These are phyloP conservation scores for Mucor saturninus DNA, from an alignment of 371 early-diverging fungal species.

Conservation along the genomic window DNA sequence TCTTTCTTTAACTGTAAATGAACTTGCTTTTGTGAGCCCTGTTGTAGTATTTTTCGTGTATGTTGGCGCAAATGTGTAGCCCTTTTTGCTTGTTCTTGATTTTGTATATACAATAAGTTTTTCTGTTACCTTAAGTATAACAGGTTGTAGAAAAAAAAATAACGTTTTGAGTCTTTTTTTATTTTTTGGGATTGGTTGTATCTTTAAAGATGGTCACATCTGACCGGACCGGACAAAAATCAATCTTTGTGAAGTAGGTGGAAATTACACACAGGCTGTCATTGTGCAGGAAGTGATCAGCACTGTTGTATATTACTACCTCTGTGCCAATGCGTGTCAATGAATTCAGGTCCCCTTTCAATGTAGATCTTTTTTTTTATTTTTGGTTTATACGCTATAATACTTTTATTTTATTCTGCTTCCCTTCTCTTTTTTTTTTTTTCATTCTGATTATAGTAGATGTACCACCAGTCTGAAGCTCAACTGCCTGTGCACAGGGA, in stretches of 20 bases:
- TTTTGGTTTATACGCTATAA: neutral
- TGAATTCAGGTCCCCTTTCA: neutral
- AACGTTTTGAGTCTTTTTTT: neutral
- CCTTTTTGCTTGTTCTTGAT: neutral
- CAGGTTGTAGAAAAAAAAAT: slow-evolving; percentile 1
- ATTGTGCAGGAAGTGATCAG: no score
- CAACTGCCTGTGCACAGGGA: neutral
- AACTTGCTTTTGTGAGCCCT: neutral
- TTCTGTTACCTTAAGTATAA: neutral
- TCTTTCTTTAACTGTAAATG: neutral
- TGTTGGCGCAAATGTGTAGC: neutral
- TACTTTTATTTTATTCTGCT: neutral
- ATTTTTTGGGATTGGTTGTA: neutral
- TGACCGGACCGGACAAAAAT: neutral
- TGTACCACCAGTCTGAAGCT: neutral
- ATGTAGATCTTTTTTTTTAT: slow-evolving; percentile 8
- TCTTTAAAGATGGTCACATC: neutral
- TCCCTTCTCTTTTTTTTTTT: neutral
- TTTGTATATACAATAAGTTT: neutral
- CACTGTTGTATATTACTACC: no score
- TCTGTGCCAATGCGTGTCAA: no score
- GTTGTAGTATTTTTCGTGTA: neutral
- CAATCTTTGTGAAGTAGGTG: neutral
- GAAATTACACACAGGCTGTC: no score
- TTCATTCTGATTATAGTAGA: neutral